Conservation (phyloP, 331 rosid genomes). For the Rosa hybrid region DNA sequence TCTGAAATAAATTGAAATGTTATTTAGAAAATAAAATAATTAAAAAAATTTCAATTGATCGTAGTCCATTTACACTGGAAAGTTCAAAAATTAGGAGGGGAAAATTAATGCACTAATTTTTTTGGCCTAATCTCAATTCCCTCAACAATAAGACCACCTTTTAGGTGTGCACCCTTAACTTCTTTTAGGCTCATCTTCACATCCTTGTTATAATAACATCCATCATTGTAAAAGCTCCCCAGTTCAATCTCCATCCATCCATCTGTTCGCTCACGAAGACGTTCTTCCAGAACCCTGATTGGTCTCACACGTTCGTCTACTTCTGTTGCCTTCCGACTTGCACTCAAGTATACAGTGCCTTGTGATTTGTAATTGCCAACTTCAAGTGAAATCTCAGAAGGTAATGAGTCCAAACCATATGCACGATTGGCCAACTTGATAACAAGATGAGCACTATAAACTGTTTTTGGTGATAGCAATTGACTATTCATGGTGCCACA, state of each 20-base stretch:
- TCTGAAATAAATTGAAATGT: too few species aligned
- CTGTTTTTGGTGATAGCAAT: conserved; percentile 50
- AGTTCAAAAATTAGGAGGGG: neutral
- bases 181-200: conserved; percentile 53
- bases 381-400: conserved; percentile 57
- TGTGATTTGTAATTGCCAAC: conserved; percentile 40
- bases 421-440: conserved; percentile 59
- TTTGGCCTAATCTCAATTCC: conserved; percentile 67
- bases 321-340: neutral
- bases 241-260: conserved; percentile 67
- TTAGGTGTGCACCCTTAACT: conserved; percentile 58
- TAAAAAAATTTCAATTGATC: too few species aligned
- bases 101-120: neutral
- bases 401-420: conserved; percentile 56
- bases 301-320: neutral
- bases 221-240: conserved; percentile 48
- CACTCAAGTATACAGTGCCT: conserved; percentile 32
- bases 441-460: conserved; percentile 52
- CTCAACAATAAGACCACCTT: conserved; percentile 70
- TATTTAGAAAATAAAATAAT: too few species aligned
- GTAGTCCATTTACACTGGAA: too few species aligned
- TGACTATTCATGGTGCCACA: conserved; percentile 38
- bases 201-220: conserved; percentile 18
- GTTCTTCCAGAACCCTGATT: conserved; percentile 1
- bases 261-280: conserved; percentile 12